phyloP scores from a whole-genome alignment of 331 rosid species.

The Quercus lobata region DNA sequence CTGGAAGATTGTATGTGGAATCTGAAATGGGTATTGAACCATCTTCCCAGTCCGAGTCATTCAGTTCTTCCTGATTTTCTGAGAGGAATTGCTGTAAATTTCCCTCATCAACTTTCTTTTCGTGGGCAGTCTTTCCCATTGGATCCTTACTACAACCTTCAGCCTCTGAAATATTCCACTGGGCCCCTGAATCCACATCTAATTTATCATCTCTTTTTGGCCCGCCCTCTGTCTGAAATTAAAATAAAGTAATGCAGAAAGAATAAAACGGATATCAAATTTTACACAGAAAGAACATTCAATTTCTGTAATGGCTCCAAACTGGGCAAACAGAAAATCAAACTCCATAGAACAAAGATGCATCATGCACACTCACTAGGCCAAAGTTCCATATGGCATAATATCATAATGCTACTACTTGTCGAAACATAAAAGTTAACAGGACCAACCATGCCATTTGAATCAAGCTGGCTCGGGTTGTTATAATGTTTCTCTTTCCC shows the following conservation, averaged over 20 bases:
- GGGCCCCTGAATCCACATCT: slow-evolving; percentile 28
- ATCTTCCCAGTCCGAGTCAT: slow-evolving; percentile 92
- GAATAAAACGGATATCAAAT: not conserved
- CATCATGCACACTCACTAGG: not conserved
- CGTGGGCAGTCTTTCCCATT: slow-evolving; percentile 18
- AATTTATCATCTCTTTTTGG: slow-evolving; percentile 30
- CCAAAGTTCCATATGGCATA: not conserved
- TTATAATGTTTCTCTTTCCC: slow-evolving; percentile 32
- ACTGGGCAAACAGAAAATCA: not conserved
- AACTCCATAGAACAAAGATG: slow-evolving; percentile 10
- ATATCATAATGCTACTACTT: not conserved
- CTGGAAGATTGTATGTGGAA: slow-evolving; percentile 27
- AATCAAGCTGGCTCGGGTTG: slow-evolving; percentile 14
- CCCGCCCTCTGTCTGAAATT: slow-evolving; percentile 40
- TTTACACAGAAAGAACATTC: not conserved
- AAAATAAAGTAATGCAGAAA: not conserved
- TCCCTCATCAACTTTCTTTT: slow-evolving; percentile 30
- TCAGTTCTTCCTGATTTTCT: slow-evolving; percentile 46
- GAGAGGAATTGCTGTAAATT: slow-evolving; percentile 19
- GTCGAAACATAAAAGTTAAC: not conserved
- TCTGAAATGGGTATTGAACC: slow-evolving; percentile 40
- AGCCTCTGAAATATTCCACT: slow-evolving; percentile 29
- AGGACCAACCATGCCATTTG: slow-evolving; percentile 35
- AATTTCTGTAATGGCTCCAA: slow-evolving; percentile 1
- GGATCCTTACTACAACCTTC: slow-evolving; percentile 37